phyloP scores from a whole-genome alignment of 1,284 basidiomycete species.

The Vanrija pseudolonga region DNA sequence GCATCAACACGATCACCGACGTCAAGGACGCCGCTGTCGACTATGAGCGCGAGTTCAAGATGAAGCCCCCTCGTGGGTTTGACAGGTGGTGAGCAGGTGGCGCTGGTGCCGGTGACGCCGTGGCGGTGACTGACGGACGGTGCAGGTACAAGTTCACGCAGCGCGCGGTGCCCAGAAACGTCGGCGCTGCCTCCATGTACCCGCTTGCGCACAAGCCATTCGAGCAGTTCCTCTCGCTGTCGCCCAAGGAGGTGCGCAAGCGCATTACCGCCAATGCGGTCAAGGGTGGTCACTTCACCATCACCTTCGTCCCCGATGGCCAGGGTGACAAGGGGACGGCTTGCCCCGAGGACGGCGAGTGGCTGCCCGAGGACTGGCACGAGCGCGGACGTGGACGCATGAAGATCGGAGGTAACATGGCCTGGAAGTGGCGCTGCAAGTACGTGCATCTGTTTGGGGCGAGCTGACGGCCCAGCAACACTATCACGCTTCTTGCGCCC shows the following conservation, averaged over 20 bases:
- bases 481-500: constrained; percentile 31
- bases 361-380: constrained; percentile 16
- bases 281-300: constrained; percentile 20
- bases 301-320: constrained; percentile 41
- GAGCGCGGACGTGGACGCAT: constrained; percentile 31
- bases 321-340: constrained; percentile 31
- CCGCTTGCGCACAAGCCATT: constrained; percentile 35
- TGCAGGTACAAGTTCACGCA: constrained; percentile 38
- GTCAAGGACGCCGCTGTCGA: constrained; percentile 34
- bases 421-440: constrained; percentile 38
- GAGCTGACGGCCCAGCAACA: constrained; percentile 27
- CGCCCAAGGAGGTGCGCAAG: constrained; percentile 25
- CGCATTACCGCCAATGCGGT: constrained; percentile 19
- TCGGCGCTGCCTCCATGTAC: constrained; percentile 26
- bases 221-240: constrained; percentile 32
- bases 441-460: constrained; percentile 11
- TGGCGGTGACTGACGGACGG: not conserved
- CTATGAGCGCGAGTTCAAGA: constrained; percentile 30
- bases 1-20: constrained; percentile 18
- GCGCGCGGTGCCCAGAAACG: not conserved
- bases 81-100: constrained; percentile 36
- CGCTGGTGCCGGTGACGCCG: not conserved
- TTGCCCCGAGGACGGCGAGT: constrained; percentile 23
- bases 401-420: constrained; percentile 22
- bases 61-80: constrained; percentile 41